Evolutionary conservation across 78 protist species (phyloP).

Genomic region (Polysphondylium violaceum): DNA sequence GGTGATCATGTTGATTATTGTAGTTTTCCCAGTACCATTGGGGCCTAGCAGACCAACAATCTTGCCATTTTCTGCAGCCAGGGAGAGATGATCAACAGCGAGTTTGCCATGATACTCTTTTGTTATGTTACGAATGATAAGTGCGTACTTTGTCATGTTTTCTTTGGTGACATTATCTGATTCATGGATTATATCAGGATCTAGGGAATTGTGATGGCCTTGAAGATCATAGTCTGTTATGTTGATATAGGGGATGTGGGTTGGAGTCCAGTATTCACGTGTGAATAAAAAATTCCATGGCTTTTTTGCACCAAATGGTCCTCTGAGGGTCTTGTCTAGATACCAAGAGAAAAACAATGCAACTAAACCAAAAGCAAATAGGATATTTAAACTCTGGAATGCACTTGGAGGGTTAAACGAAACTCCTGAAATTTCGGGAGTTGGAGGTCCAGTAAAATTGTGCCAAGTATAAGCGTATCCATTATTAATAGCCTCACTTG

Average conservation of each 20-base stretch:
- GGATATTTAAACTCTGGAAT: neutral
- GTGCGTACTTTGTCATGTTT: neutral
- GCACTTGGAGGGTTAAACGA: neutral
- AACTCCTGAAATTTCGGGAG: too few species aligned
- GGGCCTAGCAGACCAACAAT: slow-evolving; percentile 64
- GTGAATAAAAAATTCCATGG: neutral
- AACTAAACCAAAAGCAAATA: neutral
- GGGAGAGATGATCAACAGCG: neutral
- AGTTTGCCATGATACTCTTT: slow-evolving; percentile 10
- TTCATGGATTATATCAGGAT: slow-evolving; percentile 26
- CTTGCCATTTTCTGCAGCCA: slow-evolving; percentile 30
- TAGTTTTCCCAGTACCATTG: slow-evolving; percentile 86
- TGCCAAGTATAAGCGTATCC: too few species aligned
- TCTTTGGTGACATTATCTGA: neutral
- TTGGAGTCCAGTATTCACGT: slow-evolving; percentile 12
- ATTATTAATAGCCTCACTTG: neutral
- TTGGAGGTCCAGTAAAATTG: too few species aligned
- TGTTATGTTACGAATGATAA: slow-evolving; percentile 14
- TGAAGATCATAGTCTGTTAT: neutral
- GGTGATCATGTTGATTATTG: slow-evolving; percentile 82
- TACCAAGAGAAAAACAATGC: slow-evolving; percentile 33
- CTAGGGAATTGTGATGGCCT: neutral
- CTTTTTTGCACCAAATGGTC: slow-evolving; percentile 24
- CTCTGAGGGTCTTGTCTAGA: slow-evolving; percentile 21
- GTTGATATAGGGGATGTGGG: neutral